Evolutionary conservation across 1,284 basidiomycete species (phyloP).

Genomic region (Leucoagaricus sp.): DNA sequence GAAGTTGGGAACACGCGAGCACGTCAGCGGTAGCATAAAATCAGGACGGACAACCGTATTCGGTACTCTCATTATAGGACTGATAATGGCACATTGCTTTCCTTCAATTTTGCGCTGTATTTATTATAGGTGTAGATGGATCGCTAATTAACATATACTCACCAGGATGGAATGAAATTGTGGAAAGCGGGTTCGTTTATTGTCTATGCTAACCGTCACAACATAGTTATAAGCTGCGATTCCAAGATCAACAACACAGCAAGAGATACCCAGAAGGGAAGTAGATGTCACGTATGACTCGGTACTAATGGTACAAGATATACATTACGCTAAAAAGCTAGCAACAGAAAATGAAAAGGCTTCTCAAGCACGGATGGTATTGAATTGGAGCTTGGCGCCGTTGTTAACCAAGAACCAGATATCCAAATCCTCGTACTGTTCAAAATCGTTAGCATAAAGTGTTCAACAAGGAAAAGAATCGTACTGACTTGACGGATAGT

Average conservation of each 20-base stretch:
- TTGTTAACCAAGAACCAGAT: slow-evolving; percentile 78
- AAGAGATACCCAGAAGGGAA: neutral
- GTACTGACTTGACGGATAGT: slow-evolving; percentile 73
- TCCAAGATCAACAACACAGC: neutral
- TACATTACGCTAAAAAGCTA: slow-evolving; percentile 5
- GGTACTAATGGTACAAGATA: slow-evolving; percentile 8
- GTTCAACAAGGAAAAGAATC: slow-evolving; percentile 4
- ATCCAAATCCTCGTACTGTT: slow-evolving; percentile 81
- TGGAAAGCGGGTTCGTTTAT: neutral
- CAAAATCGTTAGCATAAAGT: slow-evolving; percentile 19
- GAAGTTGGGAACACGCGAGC: slow-evolving; percentile 17
- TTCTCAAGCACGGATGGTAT: slow-evolving; percentile 12
- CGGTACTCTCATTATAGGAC: neutral
- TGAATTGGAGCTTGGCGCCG: slow-evolving; percentile 72
- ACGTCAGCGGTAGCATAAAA: neutral
- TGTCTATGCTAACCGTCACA: too few relatives aligned
- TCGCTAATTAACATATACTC: too few relatives aligned
- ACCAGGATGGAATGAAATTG: too few relatives aligned
- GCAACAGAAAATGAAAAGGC: slow-evolving; percentile 7
- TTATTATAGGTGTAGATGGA: neutral
- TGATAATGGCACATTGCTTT: neutral
- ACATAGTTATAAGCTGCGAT: too few relatives aligned
- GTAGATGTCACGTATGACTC: neutral
- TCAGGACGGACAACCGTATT: neutral
- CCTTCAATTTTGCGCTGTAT: neutral